Evolutionary conservation across 169 alveolate genomes (phyloP).

Genomic region (Plasmodium berghei): DNA sequence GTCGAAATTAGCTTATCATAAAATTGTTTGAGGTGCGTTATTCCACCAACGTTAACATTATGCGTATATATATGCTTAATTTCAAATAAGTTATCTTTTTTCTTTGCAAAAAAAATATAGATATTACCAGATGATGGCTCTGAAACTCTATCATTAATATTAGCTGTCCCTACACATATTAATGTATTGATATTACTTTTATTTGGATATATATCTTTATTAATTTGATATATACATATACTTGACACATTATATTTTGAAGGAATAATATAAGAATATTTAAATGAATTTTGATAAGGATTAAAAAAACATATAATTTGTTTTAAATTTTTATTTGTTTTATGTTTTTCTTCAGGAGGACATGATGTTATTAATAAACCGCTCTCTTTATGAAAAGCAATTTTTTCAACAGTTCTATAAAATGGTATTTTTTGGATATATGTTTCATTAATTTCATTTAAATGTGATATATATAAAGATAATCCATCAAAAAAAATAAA

Average conservation of each 20-base stretch:
- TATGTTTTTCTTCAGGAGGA: conserved; percentile 66
- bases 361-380: conserved; percentile 64
- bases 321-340: conserved; percentile 63
- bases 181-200: conserved; percentile 6
- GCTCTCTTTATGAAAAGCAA: conserved; percentile 49
- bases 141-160: conserved; percentile 30
- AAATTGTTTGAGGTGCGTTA: conserved; percentile 37
- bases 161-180: conserved; percentile 62
- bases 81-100: conserved; percentile 39
- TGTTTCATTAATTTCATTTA: conserved; percentile 47
- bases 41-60: conserved; percentile 53
- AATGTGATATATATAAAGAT: conserved; percentile 27
- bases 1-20: conserved; percentile 37
- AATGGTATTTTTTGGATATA: conserved; percentile 63
- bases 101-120: conserved; percentile 48
- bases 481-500: conserved; percentile 66
- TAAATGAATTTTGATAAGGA: conserved; percentile 44
- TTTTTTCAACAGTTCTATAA: conserved; percentile 74
- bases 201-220: not conserved
- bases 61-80: conserved; percentile 68
- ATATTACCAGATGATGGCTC: conserved; percentile 71
- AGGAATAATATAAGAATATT: conserved; percentile 59
- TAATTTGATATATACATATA: conserved; percentile 35
- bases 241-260: conserved; percentile 64
- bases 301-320: conserved; percentile 70